These are phyloP conservation scores for Pisolithus tinctorius DNA, from an alignment of 768 basidiomycete species.

Conservation along the genomic window DNA sequence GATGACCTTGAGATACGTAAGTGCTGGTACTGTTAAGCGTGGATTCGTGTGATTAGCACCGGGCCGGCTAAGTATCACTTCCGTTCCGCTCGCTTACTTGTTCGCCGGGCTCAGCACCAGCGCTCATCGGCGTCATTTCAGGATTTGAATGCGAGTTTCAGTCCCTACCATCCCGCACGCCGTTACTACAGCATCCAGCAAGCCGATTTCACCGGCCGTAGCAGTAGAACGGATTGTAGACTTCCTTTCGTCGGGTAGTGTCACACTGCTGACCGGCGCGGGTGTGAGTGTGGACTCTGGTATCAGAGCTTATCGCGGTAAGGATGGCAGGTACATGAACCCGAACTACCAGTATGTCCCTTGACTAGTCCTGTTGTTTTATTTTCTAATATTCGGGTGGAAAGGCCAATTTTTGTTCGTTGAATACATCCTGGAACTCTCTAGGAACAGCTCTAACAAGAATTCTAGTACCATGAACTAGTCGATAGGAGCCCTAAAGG, in stretches of 20 bases:
- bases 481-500: slow-evolving; percentile 67
- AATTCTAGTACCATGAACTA: slow-evolving; percentile 69
- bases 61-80: neutral
- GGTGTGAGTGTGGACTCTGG: slow-evolving; percentile 95
- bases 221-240: slow-evolving; percentile 55
- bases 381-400: slow-evolving; percentile 1
- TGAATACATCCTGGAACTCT: neutral
- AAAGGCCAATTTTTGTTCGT: slow-evolving; percentile 52
- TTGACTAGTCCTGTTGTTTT: neutral
- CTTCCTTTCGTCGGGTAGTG: slow-evolving; percentile 68
- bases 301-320: slow-evolving; percentile 88
- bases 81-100: neutral
- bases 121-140: neutral
- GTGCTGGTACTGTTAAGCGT: neutral
- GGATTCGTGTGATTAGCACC: neutral
- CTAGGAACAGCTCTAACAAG: slow-evolving; percentile 10
- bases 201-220: slow-evolving; percentile 37
- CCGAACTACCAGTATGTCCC: slow-evolving; percentile 73
- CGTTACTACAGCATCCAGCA: slow-evolving; percentile 32
- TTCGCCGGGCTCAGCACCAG: neutral
- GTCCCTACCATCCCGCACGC: slow-evolving; percentile 68
- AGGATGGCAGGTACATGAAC: slow-evolving; percentile 81
- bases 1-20: neutral
- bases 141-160: slow-evolving; percentile 62
- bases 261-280: slow-evolving; percentile 77